Evolutionary conservation across 148 eudicot genomes (phyloP).

Genomic region (Silene latifolia): DNA sequence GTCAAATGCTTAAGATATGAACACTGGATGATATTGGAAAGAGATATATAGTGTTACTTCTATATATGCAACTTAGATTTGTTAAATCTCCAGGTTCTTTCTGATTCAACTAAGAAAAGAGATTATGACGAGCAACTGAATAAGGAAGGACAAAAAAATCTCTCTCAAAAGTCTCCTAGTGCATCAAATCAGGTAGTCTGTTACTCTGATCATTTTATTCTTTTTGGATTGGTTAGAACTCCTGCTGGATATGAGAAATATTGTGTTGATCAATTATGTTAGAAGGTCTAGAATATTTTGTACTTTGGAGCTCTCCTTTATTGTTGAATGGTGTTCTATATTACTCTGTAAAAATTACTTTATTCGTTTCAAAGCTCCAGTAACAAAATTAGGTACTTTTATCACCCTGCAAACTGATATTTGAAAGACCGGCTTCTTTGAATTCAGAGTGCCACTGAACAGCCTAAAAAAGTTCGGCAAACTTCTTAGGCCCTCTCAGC

Average conservation of each 20-base stretch:
- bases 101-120: conserved; percentile 83
- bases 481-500: too few relatives aligned
- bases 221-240: not conserved
- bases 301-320: not conserved
- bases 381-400: not conserved
- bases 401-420: not conserved
- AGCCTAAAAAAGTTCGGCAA: not conserved
- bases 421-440: too few relatives aligned
- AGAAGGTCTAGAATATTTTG: not conserved
- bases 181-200: conserved; percentile 67
- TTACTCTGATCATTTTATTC: not conserved
- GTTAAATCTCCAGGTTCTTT: conserved; percentile 60
- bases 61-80: conserved; percentile 10
- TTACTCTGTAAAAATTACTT: not conserved
- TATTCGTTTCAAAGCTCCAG: not conserved
- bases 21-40: conserved; percentile 1
- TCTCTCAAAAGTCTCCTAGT: conserved; percentile 66
- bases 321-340: not conserved
- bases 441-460: not conserved
- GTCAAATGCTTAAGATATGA: not conserved
- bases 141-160: conserved; percentile 71
- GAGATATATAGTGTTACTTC: conserved; percentile 4
- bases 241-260: not conserved
- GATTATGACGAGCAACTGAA: conserved; percentile 94
- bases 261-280: not conserved